These are phyloP conservation scores for Cornus florida DNA, from an alignment of 148 eudicot species.

Conservation along the genomic window DNA sequence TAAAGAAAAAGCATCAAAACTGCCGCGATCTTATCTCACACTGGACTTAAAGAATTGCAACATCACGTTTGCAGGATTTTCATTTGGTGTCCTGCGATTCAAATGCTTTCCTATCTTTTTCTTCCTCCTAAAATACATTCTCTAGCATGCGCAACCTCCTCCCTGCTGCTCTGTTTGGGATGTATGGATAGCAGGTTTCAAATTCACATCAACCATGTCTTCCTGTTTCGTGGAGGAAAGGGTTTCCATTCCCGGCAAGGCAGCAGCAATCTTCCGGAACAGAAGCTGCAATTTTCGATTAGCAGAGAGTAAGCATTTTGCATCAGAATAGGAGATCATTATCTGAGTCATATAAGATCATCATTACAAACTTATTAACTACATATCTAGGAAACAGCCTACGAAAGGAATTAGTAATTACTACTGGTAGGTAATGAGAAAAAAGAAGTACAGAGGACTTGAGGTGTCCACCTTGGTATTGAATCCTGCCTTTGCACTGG, in stretches of 20 bases:
- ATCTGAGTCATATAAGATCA: not conserved
- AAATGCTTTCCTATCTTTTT: not conserved
- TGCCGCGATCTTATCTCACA: not conserved
- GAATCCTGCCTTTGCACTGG: conserved; percentile 95
- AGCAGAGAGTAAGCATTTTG: not conserved
- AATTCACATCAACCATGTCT: conserved; percentile 91
- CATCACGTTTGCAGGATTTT: not conserved
- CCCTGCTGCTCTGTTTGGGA: conserved; percentile 70
- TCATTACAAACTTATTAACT: not conserved
- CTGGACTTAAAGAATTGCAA: not conserved
- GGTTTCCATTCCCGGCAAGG: conserved; percentile 90
- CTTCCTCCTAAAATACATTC: conserved; percentile 2
- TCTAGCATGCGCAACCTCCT: conserved; percentile 80
- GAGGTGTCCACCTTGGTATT: conserved; percentile 64
- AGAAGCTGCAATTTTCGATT: conserved; percentile 54
- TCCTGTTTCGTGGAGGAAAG: conserved; percentile 81
- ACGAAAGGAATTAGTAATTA: too few species aligned
- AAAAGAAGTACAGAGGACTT: not conserved
- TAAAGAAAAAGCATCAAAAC: not conserved
- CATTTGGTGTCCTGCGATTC: conserved; percentile 1
- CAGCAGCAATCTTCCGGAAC: conserved; percentile 83
- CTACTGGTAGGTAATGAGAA: not conserved
- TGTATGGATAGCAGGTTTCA: conserved; percentile 59
- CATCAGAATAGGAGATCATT: not conserved
- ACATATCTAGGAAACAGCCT: too few species aligned